Conservation (phyloP, 1,284 basidiomycete genomes). For the Microbotryum intermedium region DNA sequence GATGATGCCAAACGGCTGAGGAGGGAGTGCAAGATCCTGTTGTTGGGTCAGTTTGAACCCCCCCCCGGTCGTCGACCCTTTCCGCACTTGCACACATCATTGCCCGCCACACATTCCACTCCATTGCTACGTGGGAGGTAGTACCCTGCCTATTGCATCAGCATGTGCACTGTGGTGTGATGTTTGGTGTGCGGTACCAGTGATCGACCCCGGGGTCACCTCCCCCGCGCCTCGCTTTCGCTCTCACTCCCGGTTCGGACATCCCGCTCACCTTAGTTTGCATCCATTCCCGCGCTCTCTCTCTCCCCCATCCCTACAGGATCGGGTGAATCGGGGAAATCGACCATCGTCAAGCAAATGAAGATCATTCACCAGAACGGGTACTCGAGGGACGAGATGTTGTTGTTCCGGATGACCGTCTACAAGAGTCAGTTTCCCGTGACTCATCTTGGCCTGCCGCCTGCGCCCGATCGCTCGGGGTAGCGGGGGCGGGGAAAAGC, state of each 20-base stretch:
- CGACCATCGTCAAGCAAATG: slow-evolving; percentile 98
- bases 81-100: no score
- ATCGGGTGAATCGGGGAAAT: slow-evolving; percentile 84
- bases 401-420: slow-evolving; percentile 68
- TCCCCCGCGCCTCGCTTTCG: neutral
- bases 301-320: slow-evolving; percentile 40
- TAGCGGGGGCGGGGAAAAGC: neutral
- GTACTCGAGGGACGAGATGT: slow-evolving; percentile 70
- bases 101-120: no score
- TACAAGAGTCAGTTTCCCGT: slow-evolving; percentile 32
- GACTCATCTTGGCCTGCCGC: neutral
- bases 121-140: no score
- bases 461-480: neutral
- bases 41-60: slow-evolving; percentile 58
- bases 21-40: slow-evolving; percentile 87
- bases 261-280: neutral
- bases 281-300: neutral
- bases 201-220: no score
- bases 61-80: no score
- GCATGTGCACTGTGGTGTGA: no score
- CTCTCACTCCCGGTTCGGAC: no score
- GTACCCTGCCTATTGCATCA: no score
- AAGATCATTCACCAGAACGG: slow-evolving; percentile 97
- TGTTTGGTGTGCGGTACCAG: no score
- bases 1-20: slow-evolving; percentile 56